These are phyloP conservation scores for Boletus edulis DNA, from an alignment of 768 basidiomycete species.

Conservation along the genomic window DNA sequence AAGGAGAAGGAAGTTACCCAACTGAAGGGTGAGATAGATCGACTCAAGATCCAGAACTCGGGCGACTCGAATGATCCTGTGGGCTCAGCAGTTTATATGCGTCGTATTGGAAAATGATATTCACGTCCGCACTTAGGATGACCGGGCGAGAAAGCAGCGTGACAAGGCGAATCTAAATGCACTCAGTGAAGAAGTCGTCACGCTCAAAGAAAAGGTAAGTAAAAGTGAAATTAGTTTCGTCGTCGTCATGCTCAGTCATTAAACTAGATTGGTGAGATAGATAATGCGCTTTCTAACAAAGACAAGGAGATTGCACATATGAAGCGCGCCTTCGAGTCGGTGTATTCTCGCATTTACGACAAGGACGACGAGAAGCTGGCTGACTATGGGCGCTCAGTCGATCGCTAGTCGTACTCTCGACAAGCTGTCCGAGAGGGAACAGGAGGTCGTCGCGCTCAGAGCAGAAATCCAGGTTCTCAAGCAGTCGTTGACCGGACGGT, in stretches of 20 bases:
- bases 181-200: slow-evolving; percentile 71
- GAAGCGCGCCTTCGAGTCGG: slow-evolving; percentile 84
- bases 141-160: slow-evolving; percentile 71
- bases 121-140: slow-evolving; percentile 47
- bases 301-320: slow-evolving; percentile 76
- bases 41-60: slow-evolving; percentile 56
- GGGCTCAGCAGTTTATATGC: slow-evolving; percentile 19
- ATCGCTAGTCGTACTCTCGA: slow-evolving; percentile 75
- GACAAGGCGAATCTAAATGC: slow-evolving; percentile 71
- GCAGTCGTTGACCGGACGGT: slow-evolving; percentile 48
- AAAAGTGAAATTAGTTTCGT: not conserved
- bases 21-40: slow-evolving; percentile 69
- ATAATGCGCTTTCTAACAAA: slow-evolving; percentile 44
- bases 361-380: slow-evolving; percentile 44
- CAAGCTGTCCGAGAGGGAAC: slow-evolving; percentile 63
- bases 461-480: slow-evolving; percentile 50
- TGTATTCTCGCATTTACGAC: slow-evolving; percentile 74
- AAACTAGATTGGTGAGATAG: slow-evolving; percentile 53
- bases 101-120: not conserved
- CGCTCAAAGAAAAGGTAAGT: slow-evolving; percentile 64
- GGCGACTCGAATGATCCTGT: slow-evolving; percentile 60
- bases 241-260: not conserved
- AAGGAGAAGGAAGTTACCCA: slow-evolving; percentile 85
- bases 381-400: slow-evolving; percentile 60
- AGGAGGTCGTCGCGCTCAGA: slow-evolving; percentile 54